Base-by-base conservation (phyloP, 129 eudicot genomes). In the Oenanthe sinensis region DNA sequence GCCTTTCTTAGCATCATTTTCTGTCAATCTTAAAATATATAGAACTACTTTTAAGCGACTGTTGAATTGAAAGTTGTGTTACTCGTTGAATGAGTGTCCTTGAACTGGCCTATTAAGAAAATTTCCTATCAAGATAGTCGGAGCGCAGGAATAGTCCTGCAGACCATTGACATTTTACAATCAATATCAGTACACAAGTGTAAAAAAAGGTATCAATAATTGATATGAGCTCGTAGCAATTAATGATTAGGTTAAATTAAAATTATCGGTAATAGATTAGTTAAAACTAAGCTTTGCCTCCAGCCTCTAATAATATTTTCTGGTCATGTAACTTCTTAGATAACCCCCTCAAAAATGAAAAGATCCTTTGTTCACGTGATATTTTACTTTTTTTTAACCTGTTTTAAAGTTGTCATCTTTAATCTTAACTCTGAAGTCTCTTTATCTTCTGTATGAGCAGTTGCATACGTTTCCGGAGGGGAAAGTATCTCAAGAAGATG, bases 381-480 rank as follows among this genome's bases (percentile, higher is more conserved):
- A 8, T 15, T 0, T 47, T 10, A 24, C 36, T 70, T 0, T 48
- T 36, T 68, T 28, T 16, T 2, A 36, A 30, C 17, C 12, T 75
- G 76, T 81, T 65, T 9, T 65, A 14, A 63, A 48, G 12, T 39
- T 37, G 28, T 5, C n/a, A n/a, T 12, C 16, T 4, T 67, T 15
- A 4, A 2, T 52, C 26, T 22, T 20, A 30, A 22, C 46, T 73
- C 79, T 76, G 48, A 82, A 70, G 71, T 55, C 48, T 55, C 74
- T 36, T 62, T 42, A 40, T 84, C 63, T 70, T 76, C 6, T 60
- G 5, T 60, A 39, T 52, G 80, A 75, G 79, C 93, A 94, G 97
- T 77, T 94, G 84, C 97, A 94, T 87, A 91, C 98, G 46, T 94
- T 91, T 86, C 97, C 97, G 33, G 87, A 94, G 74, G 97, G 97